Evolutionary conservation across 1,284 basidiomycete species (phyloP).

Genomic region (Porogramme epimiltina): DNA sequence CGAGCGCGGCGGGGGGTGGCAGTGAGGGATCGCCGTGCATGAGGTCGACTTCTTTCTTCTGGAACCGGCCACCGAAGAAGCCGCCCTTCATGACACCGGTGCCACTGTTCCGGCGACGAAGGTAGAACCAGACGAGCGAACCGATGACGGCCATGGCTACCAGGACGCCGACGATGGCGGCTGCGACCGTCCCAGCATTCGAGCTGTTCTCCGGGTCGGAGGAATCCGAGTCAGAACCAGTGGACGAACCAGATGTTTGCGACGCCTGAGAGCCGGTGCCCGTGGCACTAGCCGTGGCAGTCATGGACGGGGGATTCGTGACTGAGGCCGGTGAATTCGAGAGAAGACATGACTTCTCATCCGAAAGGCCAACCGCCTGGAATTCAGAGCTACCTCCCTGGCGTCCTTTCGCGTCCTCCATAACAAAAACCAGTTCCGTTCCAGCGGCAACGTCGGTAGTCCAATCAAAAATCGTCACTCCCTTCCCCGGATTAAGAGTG

Average conservation of each 20-base stretch:
- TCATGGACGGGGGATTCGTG: slow-evolving; percentile 29
- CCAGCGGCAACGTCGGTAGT: slow-evolving; percentile 55
- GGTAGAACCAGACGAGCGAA: slow-evolving; percentile 26
- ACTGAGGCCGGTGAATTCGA: slow-evolving; percentile 53
- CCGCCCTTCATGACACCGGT: slow-evolving; percentile 6
- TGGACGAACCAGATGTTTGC: slow-evolving; percentile 27
- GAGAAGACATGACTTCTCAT: slow-evolving; percentile 55
- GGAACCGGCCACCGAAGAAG: slow-evolving; percentile 16
- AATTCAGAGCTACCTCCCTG: slow-evolving; percentile 62
- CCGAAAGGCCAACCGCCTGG: slow-evolving; percentile 47
- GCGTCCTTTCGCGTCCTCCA: slow-evolving; percentile 58
- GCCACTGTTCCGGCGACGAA: slow-evolving; percentile 21
- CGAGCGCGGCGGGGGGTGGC: slow-evolving; percentile 12
- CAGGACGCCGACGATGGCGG: slow-evolving; percentile 58
- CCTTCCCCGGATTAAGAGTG: slow-evolving; percentile 46
- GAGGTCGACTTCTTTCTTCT: slow-evolving; percentile 20
- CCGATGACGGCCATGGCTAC: slow-evolving; percentile 46
- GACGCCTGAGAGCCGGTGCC: slow-evolving; percentile 1
- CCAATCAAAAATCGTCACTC: slow-evolving; percentile 55
- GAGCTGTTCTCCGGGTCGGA: slow-evolving; percentile 1
- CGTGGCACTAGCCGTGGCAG: slow-evolving; percentile 19
- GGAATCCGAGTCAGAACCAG: slow-evolving; percentile 3
- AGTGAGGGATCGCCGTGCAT: slow-evolving; percentile 10
- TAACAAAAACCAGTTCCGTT: slow-evolving; percentile 60
- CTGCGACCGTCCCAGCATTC: slow-evolving; percentile 50